phyloP scores from a whole-genome alignment of 805 yeast genomes.

The Crinitomyces ghanaensis region DNA sequence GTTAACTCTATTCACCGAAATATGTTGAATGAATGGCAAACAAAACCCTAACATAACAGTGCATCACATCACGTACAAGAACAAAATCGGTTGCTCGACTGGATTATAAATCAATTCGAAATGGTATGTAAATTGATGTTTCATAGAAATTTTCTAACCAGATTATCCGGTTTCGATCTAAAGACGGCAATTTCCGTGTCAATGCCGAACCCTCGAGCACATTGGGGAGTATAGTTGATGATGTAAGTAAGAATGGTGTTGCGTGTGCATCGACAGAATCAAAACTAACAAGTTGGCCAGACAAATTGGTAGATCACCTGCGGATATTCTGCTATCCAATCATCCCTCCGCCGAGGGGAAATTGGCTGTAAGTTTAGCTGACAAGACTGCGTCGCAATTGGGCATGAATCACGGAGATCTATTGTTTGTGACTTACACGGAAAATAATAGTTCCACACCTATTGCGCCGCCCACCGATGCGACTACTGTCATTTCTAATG shows the following conservation, averaged over 20 bases:
- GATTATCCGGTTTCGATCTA: conserved; percentile 74
- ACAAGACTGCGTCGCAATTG: conserved; percentile 25
- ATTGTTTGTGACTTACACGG: conserved; percentile 35
- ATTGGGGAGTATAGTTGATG: conserved; percentile 34
- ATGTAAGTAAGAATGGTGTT: conserved; percentile 9
- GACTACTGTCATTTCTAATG: not conserved
- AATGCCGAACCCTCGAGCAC: conserved; percentile 35
- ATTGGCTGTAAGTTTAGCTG: conserved; percentile 28
- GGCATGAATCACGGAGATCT: conserved; percentile 45
- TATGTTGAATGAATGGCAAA: too few species aligned
- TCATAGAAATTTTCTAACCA: conserved; percentile 9
- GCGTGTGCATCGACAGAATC: not conserved
- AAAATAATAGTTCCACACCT: too few species aligned
- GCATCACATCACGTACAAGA: too few species aligned
- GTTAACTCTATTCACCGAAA: too few species aligned
- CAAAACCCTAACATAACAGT: not conserved
- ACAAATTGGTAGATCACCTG: not conserved
- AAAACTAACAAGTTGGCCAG: not conserved
- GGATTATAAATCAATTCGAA: not conserved
- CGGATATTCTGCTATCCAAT: conserved; percentile 30
- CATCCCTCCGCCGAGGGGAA: conserved; percentile 36
- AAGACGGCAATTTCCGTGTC: conserved; percentile 72
- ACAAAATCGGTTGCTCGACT: too few species aligned
- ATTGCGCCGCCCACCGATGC: not conserved
- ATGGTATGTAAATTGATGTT: not conserved